Conservation (phyloP, 106 monocot genomes). For the Acorus gramineus region DNA sequence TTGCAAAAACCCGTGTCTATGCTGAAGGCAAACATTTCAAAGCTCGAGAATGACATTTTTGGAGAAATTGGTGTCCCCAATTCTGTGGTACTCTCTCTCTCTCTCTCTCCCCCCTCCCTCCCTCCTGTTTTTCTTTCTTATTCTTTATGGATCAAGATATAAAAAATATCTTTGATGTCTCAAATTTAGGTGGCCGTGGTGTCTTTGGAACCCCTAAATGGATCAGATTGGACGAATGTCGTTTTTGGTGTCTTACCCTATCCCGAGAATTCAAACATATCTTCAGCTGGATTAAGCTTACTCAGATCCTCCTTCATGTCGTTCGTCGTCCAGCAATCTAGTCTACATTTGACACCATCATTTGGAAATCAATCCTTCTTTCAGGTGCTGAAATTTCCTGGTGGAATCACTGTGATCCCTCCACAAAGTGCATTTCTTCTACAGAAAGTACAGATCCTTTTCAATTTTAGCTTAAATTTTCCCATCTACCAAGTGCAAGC, state of each 20-base stretch:
- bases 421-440: slow-evolving; percentile 73
- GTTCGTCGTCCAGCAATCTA: slow-evolving; percentile 47
- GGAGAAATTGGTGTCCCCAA: slow-evolving; percentile 74
- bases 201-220: slow-evolving; percentile 31
- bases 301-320: slow-evolving; percentile 54
- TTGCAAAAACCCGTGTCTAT: slow-evolving; percentile 46
- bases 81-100: slow-evolving; percentile 41
- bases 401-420: slow-evolving; percentile 84
- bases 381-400: slow-evolving; percentile 75
- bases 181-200: slow-evolving; percentile 42
- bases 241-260: slow-evolving; percentile 80
- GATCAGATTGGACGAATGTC: slow-evolving; percentile 72
- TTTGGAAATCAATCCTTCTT: slow-evolving; percentile 83
- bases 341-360: slow-evolving; percentile 50
- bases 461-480: slow-evolving; percentile 87
- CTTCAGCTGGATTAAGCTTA: slow-evolving; percentile 58
- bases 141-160: not conserved
- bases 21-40: slow-evolving; percentile 38
- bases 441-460: slow-evolving; percentile 57
- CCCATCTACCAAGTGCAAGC: slow-evolving; percentile 57
- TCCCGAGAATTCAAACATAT: slow-evolving; percentile 54
- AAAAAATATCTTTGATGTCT: not conserved
- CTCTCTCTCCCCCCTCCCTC: not conserved
- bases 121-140: slow-evolving; percentile 5
- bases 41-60: slow-evolving; percentile 76